Percentiles rank a stretch among this genome's conserved stretches.
Conservation (phyloP, 176 grass and related monocot genomes). For the Pharus latifolius region DNA sequence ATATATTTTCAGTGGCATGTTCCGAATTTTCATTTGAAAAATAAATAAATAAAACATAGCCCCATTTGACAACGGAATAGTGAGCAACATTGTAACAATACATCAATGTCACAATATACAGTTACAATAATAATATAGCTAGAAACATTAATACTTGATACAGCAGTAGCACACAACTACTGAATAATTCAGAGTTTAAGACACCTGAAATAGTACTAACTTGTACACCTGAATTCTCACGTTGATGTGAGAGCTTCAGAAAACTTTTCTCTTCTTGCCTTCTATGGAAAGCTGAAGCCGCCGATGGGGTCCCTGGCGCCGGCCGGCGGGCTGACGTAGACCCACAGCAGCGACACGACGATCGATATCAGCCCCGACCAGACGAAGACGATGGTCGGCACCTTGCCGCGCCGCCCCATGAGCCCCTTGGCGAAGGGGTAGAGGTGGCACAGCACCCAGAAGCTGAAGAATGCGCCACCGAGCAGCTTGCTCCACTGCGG, state of each 20-base stretch:
- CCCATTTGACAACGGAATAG: too few species aligned
- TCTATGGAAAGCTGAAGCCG: constrained; percentile 73
- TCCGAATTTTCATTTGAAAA: too few species aligned
- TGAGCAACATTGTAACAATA: not conserved
- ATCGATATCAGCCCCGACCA: constrained; percentile 81
- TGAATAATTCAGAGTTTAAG: not conserved
- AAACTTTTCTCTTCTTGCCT: not conserved
- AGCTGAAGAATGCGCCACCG: constrained; percentile 91
- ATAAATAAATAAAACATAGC: too few species aligned
- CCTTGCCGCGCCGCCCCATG: constrained; percentile 78
- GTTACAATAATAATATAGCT: not conserved
- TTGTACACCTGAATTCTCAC: not conserved
- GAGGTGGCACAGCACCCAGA: constrained; percentile 94
- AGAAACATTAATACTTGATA: constrained; percentile 3
- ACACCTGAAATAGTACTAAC: not conserved
- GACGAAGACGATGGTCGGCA: constrained; percentile 88
- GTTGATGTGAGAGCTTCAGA: constrained; percentile 18
- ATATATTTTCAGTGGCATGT: too few species aligned
- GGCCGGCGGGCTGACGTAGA: constrained; percentile 71
- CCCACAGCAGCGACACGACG: constrained; percentile 82
- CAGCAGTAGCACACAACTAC: constrained; percentile 18
- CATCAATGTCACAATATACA: not conserved
- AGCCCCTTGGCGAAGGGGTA: constrained; percentile 95
- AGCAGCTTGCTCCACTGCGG: constrained; percentile 92
- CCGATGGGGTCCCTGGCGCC: constrained; percentile 38